Evolutionary conservation across 2,329 filamentous ascomycete genomes (phyloP).

Genomic region (Aureobasidium subglaciale): DNA sequence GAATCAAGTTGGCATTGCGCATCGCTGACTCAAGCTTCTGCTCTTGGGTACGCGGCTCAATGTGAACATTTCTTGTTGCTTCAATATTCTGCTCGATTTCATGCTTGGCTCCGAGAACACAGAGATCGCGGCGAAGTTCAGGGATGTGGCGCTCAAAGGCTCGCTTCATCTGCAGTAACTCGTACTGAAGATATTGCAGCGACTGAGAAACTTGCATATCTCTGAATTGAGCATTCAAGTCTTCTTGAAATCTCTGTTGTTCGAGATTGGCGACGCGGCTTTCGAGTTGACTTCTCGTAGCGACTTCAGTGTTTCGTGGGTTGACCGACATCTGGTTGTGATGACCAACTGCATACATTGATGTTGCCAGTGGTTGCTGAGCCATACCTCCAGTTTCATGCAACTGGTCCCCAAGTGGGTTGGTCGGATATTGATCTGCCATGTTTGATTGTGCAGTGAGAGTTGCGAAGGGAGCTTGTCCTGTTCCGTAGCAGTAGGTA

Average conservation of each 20-base stretch:
- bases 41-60: not conserved
- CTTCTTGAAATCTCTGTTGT: not conserved
- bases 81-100: not conserved
- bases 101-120: not conserved
- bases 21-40: conserved; percentile 1
- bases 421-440: not conserved
- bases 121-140: not conserved
- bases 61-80: not conserved
- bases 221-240: not conserved
- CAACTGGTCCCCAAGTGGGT: too few species aligned
- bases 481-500: too few species aligned
- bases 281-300: not conserved
- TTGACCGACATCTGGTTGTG: not conserved
- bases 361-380: not conserved
- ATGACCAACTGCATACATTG: not conserved
- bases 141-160: not conserved
- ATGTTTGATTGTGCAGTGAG: not conserved
- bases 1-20: not conserved
- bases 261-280: not conserved
- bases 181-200: not conserved
- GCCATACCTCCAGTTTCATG: too few species aligned
- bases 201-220: not conserved
- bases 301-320: not conserved
- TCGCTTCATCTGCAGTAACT: not conserved
- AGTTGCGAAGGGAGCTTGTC: too few species aligned